Conservation (phyloP, 78 protist species). For the Polysphondylium violaceum region DNA sequence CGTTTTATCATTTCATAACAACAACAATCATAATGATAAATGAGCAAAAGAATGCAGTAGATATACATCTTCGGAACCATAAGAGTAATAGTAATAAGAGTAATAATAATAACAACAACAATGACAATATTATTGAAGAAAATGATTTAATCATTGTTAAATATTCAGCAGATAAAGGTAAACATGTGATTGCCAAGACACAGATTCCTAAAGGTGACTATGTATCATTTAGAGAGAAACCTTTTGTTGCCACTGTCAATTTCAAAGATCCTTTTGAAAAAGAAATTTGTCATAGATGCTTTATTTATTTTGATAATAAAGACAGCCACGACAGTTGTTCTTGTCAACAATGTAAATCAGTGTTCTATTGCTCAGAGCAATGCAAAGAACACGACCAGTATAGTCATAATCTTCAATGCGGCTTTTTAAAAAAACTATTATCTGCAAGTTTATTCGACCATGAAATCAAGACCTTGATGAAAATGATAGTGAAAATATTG, state of each 20-base stretch:
- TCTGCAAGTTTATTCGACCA: slow-evolving; percentile 6
- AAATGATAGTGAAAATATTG: slow-evolving; percentile 9
- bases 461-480: slow-evolving; percentile 1
- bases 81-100: too few relatives aligned
- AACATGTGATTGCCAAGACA: slow-evolving; percentile 24
- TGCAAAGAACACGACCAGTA: not conserved
- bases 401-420: not conserved
- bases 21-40: too few relatives aligned
- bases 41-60: too few relatives aligned
- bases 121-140: not conserved
- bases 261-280: slow-evolving; percentile 24
- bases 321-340: not conserved
- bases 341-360: not conserved
- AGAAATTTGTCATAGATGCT: slow-evolving; percentile 37
- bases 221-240: slow-evolving; percentile 21
- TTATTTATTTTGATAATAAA: not conserved
- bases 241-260: slow-evolving; percentile 17
- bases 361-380: slow-evolving; percentile 5
- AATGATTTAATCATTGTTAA: slow-evolving; percentile 16
- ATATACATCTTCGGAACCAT: too few relatives aligned
- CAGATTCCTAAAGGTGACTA: slow-evolving; percentile 20
- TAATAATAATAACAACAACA: too few relatives aligned
- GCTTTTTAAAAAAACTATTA: not conserved
- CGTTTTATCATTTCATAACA: too few relatives aligned
- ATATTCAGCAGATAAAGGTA: slow-evolving; percentile 35